Percentiles rank a stretch among this genome's conserved stretches.
Conservation (phyloP, 306 rosid species). For the Quercus ilex region DNA sequence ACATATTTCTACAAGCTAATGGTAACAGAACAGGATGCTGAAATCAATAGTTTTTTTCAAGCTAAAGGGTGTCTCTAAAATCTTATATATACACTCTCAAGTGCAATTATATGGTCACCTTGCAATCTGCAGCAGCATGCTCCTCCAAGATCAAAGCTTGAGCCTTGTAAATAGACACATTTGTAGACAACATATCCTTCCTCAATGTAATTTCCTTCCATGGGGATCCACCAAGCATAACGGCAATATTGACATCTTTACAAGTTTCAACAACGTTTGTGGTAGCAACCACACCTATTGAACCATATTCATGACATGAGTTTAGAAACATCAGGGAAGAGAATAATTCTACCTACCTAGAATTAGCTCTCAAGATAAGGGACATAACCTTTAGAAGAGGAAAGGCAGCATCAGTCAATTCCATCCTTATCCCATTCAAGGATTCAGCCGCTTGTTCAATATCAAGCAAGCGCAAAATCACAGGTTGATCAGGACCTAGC, state of each 20-base stretch:
- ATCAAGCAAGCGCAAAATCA: slow-evolving; percentile 73
- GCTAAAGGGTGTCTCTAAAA: too few species aligned
- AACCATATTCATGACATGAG: background rate
- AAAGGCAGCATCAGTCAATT: slow-evolving; percentile 59
- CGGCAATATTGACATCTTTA: slow-evolving; percentile 55
- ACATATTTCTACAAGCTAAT: too few species aligned
- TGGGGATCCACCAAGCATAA: slow-evolving; percentile 75
- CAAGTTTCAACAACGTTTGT: slow-evolving; percentile 70
- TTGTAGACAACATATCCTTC: slow-evolving; percentile 70
- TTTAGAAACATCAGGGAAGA: background rate
- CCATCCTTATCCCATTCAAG: slow-evolving; percentile 67
- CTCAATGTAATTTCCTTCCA: slow-evolving; percentile 83
- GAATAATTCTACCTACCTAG: background rate
- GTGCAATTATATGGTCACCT: slow-evolving; percentile 27
- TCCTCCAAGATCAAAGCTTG: slow-evolving; percentile 71
- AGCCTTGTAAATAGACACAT: slow-evolving; percentile 69
- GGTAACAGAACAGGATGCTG: too few species aligned
- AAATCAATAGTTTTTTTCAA: too few species aligned
- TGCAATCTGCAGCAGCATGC: slow-evolving; percentile 67
- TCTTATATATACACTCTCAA: background rate
- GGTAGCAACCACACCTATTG: slow-evolving; percentile 63
- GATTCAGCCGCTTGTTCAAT: slow-evolving; percentile 58
- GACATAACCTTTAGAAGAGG: slow-evolving; percentile 52
- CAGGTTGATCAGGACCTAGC: slow-evolving; percentile 69
- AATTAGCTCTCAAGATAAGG: background rate